Base-by-base conservation (phyloP, 441 rosid genomes). In the Gossypium armourianum region DNA sequence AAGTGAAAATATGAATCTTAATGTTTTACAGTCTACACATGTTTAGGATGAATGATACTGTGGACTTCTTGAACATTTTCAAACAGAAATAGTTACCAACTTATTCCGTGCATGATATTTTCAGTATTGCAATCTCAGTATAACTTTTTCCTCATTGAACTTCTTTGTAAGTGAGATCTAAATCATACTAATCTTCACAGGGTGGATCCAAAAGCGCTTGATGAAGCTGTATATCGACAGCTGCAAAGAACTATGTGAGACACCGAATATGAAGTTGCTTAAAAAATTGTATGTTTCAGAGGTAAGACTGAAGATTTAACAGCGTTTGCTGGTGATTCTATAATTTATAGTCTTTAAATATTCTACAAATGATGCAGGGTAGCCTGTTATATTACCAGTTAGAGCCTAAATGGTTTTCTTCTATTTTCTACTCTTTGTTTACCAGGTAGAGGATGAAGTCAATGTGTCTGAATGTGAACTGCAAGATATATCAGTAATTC, bases 131-230 rank as follows among this genome's bases (percentile, higher is more conserved):
- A n/a, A 23, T 64, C 40, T 64, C 21, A 15, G 17, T 23, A 12
- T 19, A 23, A 24, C 21, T 45, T 69, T 69, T 36, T 69, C 56
- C 45, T 70, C 9, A 23, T 13, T 9, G 24, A 49, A 65, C 17
- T 65, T 65, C 56, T 15, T 58, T 21, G 4, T 21, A n/a, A 56
- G 4, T 29, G 10, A 0, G 2, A 24, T 8, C 20, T 29, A 55
- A 55, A 55, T 58, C 15, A 23, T 58, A n/a, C n/a, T 65, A 28
- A 21, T 66, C 26, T 78, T 68, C 77, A 65, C 81, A 92, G 99
- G 95, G 43, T 95, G 97, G 99, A 84, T 92, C 69, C 98, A 87
- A 76, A 92, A 95, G 83, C 93, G 93, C 69, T 74, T 92, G 83
- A 89, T 92, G 87, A 89, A 88, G 79, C 74, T 86, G 50, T 95